Evolutionary conservation across 1,284 basidiomycete species (phyloP).

Genomic region (Cutaneotrichosporon dermatis): DNA sequence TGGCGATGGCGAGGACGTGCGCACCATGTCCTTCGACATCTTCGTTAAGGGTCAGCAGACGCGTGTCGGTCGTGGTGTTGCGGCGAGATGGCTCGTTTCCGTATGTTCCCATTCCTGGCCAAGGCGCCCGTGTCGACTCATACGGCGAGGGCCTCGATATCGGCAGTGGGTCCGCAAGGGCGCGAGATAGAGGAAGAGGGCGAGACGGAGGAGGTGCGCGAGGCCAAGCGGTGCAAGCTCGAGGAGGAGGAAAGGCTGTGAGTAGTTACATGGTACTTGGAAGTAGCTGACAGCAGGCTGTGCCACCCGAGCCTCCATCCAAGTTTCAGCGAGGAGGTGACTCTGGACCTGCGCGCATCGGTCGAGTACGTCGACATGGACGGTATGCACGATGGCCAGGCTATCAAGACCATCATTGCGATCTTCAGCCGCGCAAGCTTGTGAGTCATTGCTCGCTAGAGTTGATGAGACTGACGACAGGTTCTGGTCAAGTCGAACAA

Average conservation of each 20-base stretch:
- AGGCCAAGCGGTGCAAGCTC: constrained; percentile 62
- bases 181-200: constrained; percentile 82
- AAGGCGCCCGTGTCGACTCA: constrained; percentile 83
- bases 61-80: constrained; percentile 56
- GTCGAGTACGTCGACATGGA: constrained; percentile 92
- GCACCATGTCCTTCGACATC: constrained; percentile 79
- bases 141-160: constrained; percentile 95
- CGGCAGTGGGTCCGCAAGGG: constrained; percentile 89
- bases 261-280: constrained; percentile 10
- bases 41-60: constrained; percentile 91
- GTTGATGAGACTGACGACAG: constrained; percentile 44
- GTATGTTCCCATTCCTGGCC: constrained; percentile 97
- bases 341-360: constrained; percentile 75
- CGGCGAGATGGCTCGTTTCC: constrained; percentile 59
- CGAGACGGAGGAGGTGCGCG: constrained; percentile 73
- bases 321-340: constrained; percentile 78
- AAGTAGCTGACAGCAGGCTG: constrained; percentile 53
- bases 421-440: constrained; percentile 92
- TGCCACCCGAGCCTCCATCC: constrained; percentile 74
- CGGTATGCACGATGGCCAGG: constrained; percentile 90
- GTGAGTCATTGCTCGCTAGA: no score
- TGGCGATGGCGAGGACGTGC: constrained; percentile 43
- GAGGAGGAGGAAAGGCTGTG: constrained; percentile 80
- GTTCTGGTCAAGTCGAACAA: constrained; percentile 77
- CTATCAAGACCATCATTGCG: constrained; percentile 92